Base-by-base conservation (phyloP, 192 early-diverging fungal species). In the Jimgerdemannia lactiflua region DNA sequence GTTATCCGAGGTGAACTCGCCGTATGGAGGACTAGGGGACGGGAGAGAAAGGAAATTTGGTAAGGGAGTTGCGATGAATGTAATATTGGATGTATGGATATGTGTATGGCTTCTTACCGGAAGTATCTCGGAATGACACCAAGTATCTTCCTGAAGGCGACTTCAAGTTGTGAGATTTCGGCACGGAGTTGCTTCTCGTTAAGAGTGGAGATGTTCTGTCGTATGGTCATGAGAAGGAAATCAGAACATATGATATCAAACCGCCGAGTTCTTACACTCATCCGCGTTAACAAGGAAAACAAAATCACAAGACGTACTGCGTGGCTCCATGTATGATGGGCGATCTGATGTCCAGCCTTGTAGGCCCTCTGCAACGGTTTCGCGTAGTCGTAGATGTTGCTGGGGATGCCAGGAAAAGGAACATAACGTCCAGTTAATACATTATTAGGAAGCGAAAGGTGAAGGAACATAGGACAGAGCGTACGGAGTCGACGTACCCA, bases 281-380 rank as follows among this genome's bases (percentile, higher is more conserved):
- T 29, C 29, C 29, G 49, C 49, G 14, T 59, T 59, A 59, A 59
- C 14, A 59, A 59, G 49, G 49, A 59, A 59, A 59, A 54, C 4
- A 54, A 54, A 54, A 54, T 7, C 4, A 54, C 4, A 54, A 59
- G 14, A 59, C 49, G 6, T 59, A 59, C 49, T 14, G 80, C 65
- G 79, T 90, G 88, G 2, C 74, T 79, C 71, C 83, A 88, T 9
- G 87, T 82, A 74, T 90, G 89, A 3, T 84, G 83, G 0, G 89
- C 89, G 69, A 92, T 88, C 67, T 89, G 83, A 76, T 92, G 91
- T 10, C 92, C 92, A 4, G 64, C 80, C 8, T 80, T 70, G 70
- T 85, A 79, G 3, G 84, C 84, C 19, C 82, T 78, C 29, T 74
- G 78, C 40, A 93, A 49, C 41, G 87, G 69, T 7, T 87, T 86